phyloP scores from a whole-genome alignment of 2,329 filamentous ascomycete species.

The Ascochyta pisi region DNA sequence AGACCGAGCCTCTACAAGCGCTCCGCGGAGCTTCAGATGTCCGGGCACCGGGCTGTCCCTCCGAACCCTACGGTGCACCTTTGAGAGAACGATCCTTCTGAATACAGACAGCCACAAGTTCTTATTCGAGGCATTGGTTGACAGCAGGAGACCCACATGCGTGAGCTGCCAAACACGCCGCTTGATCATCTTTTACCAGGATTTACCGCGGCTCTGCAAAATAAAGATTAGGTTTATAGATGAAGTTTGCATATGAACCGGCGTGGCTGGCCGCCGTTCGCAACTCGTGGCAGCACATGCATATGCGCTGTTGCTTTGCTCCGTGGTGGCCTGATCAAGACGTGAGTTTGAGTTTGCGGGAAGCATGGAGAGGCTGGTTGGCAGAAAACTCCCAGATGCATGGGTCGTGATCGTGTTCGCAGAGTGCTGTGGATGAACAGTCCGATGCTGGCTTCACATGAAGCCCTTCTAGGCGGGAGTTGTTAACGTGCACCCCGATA shows the following conservation, averaged over 20 bases:
- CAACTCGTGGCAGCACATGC: constrained; percentile 11
- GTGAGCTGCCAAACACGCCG: neutral
- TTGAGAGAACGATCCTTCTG: neutral
- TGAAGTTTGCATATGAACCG: constrained; percentile 7
- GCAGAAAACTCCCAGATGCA: constrained; percentile 7
- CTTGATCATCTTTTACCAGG: constrained; percentile 1
- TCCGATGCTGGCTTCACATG: constrained; percentile 1
- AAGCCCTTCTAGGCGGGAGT: neutral
- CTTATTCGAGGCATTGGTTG: neutral
- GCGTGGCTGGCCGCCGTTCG: constrained; percentile 7
- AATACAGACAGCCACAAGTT: neutral
- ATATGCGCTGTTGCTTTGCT: neutral
- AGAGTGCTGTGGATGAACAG: constrained; percentile 1
- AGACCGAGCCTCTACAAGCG: neutral
- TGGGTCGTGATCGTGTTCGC: neutral
- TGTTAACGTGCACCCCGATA: too few species aligned
- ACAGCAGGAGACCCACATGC: neutral
- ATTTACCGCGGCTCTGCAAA: constrained; percentile 2
- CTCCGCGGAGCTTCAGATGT: neutral
- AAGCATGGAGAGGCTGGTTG: constrained; percentile 5
- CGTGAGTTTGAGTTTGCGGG: neutral
- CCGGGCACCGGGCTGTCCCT: neutral
- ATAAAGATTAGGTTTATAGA: constrained; percentile 9
- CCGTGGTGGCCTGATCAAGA: constrained; percentile 1
- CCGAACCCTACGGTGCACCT: neutral